Evolutionary conservation across 805 yeast genomes (phyloP), one percentile per base, ranked within the genome.

Genomic region (Kregervanrija fluxuum): DNA sequence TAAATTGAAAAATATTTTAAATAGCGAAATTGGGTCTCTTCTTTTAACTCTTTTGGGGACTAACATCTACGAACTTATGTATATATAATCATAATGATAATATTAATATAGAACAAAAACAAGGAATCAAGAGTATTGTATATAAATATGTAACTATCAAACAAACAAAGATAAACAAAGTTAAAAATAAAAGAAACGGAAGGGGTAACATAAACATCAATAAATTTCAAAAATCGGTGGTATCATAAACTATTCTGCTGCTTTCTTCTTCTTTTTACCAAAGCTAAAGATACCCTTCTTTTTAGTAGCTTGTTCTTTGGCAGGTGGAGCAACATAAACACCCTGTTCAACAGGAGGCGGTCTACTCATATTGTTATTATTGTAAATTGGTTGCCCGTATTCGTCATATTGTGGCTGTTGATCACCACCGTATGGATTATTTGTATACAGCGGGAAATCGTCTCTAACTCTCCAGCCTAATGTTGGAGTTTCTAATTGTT

Each of bases 391-490:
- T 69, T 64, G 65, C 55, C 65, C 55, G 50, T 65, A 64, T 55
- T 61, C 65, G 56, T 58, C 64, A 38, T 51, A 59, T 45, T 55
- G 51, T 57, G 65, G 57, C 58, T 63, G 59, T n/a, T 44, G 40
- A 33, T 48, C 50, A 8, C 30, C 43, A 41, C 62, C 65, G 48
- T 67, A 63, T 17, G 69, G 67, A 48, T 67, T 66, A 42, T 66
- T 62, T 41, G 70, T 67, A 52, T 70, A 75, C 60, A 68, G 66
- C 33, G 79, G 83, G 76, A 84, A 88, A 64, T 78, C 84, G 52
- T 85, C 75, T 69, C 97, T 79, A 9, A 87, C 86, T 44, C 85
- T 79, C 83, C 95, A 90, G 12, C 97, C 98, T 37, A 84, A 73
- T 14, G 78, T 70, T 8, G 77, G 77, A 4, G 90, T 73, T 65